phyloP scores from a whole-genome alignment of 148 eudicot species.

The Vaccinium myrtillus region DNA sequence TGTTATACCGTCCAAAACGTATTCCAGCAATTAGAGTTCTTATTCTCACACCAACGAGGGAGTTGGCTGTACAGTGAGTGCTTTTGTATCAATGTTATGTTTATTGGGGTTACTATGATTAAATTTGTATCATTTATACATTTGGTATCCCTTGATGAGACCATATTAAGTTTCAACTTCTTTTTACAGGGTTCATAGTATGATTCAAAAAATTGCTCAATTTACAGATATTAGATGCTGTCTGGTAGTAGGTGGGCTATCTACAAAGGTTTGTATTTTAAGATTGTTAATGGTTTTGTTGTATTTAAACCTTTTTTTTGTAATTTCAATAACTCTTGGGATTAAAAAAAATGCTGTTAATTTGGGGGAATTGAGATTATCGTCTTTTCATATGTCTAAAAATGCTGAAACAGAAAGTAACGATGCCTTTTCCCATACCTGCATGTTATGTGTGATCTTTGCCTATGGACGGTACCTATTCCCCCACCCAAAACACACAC shows the following conservation, averaged over 20 bases:
- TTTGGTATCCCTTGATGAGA: not conserved
- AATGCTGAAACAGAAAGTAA: not conserved
- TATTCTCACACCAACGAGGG: conserved; percentile 95
- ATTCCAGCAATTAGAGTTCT: conserved; percentile 82
- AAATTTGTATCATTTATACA: not conserved
- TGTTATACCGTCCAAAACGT: conserved; percentile 74
- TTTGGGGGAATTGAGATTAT: not conserved
- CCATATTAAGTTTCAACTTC: conserved; percentile 4
- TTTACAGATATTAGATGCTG: conserved; percentile 91
- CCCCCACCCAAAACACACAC: not conserved
- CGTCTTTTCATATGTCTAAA: not conserved
- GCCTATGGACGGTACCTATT: not conserved
- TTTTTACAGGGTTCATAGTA: conserved; percentile 79
- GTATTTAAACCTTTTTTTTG: conserved; percentile 1
- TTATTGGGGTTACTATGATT: not conserved
- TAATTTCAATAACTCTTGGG: not conserved
- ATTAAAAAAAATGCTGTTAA: not conserved
- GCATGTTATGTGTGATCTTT: not conserved
- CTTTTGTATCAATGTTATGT: conserved; percentile 7
- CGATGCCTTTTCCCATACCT: not conserved
- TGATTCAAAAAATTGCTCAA: conserved; percentile 82
- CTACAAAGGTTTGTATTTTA: conserved; percentile 62
- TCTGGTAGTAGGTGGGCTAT: conserved; percentile 75
- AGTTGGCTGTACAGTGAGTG: conserved; percentile 94
- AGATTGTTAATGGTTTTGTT: not conserved